Percentiles rank a stretch among this genome's conserved stretches.
These are phyloP conservation scores for Allium fistulosum DNA, from an alignment of 106 monocot genomes.

Conservation along the genomic window DNA sequence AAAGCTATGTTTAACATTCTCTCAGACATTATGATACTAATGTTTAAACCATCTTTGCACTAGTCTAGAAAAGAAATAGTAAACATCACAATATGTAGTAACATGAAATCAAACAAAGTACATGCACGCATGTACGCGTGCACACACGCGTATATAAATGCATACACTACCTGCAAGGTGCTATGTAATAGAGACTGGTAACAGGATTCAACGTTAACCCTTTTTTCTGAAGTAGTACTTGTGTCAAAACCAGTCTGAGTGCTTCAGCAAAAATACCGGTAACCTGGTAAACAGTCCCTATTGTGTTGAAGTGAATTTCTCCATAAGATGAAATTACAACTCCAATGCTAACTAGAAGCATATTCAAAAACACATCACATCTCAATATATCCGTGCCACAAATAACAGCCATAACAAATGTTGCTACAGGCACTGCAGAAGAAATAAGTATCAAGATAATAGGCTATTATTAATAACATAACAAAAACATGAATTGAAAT, in stretches of 20 bases:
- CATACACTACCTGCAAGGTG: slow-evolving; percentile 70
- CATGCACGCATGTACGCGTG: no score
- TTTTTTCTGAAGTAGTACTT: slow-evolving; percentile 91
- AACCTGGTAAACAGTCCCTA: slow-evolving; percentile 83
- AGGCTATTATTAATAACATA: background rate
- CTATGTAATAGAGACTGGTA: slow-evolving; percentile 91
- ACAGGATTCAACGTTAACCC: slow-evolving; percentile 82
- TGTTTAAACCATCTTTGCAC: no score
- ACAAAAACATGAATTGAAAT: background rate
- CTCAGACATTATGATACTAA: no score
- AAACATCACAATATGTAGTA: background rate
- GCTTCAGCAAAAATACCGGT: slow-evolving; percentile 90
- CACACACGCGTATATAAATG: no score
- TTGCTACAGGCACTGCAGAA: slow-evolving; percentile 90
- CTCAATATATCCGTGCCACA: slow-evolving; percentile 85
- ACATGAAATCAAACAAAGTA: background rate
- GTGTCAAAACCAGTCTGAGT: slow-evolving; percentile 85
- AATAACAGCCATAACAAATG: slow-evolving; percentile 81
- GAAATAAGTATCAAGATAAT: background rate
- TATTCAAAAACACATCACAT: slow-evolving; percentile 74
- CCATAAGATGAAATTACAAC: slow-evolving; percentile 89
- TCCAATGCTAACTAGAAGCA: slow-evolving; percentile 87
- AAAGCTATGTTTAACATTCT: no score
- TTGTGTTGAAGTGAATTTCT: slow-evolving; percentile 79
- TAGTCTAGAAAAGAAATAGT: background rate